Evolutionary conservation across 139 green algal genomes (phyloP), one percentile per base, ranked within the genome.

Genomic region (Coelastrella sp.): DNA sequence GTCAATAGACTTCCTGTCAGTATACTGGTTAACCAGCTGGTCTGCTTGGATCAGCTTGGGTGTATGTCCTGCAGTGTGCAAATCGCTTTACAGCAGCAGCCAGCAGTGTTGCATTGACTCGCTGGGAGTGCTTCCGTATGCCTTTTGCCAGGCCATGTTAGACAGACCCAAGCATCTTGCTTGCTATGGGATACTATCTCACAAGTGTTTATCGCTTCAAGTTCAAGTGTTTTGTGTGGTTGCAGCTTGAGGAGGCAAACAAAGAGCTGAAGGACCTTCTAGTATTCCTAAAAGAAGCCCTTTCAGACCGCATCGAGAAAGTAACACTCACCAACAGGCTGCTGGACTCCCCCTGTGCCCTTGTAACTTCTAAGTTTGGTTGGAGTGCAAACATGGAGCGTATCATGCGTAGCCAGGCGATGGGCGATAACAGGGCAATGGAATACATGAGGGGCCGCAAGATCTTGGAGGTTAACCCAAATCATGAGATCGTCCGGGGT

Each of bases 371-470:
- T 91, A 99, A 99, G 94, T 99, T 99, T 92, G 98, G 98, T 16
- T 99, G 98, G 97, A 95, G 81, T 60, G 98, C 98, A 81, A 99
- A 99, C 96, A 99, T 99, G 98, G 98, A 99, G 94, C 96, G 97
- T 73, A 98, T 99, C 94, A 98, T 98, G 96, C 94, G 93, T 66
- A 94, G 61, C 83, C 93, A 99, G 94, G 93, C 98, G 0, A 96
- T 99, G 96, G 98, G 96, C 14, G 98, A 99, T 91, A 91, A 91
- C n/a, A 94, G 95, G 14, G 93, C 97, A 23, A 96, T 98, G 90
- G 98, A 99, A 84, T 99, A 99, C 94, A 99, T 99, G 98, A 94
- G 94, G 56, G 98, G 98, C 4, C 92, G 95, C 54, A 97, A 98
- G 91, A 99, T 98, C 75, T 93, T 99, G 93, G 98, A 99, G 96